phyloP scores from a whole-genome alignment of 2,329 filamentous ascomycete species.

The Pochonia chlamydosporia region DNA sequence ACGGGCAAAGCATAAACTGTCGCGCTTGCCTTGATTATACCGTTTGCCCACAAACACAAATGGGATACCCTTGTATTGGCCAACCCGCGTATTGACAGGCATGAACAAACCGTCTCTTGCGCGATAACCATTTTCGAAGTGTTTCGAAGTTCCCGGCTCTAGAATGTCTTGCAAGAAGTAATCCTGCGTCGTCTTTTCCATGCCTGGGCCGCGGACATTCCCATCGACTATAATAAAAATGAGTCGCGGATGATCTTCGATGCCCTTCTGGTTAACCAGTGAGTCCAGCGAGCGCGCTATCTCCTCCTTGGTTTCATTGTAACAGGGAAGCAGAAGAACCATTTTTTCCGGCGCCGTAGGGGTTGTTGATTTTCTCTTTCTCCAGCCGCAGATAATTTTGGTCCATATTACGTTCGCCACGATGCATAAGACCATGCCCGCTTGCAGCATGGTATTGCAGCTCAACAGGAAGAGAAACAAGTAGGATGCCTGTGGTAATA shows the following conservation, averaged over 20 bases:
- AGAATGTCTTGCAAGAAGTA: constrained; percentile 43
- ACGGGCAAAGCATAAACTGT: constrained; percentile 42
- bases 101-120: constrained; percentile 40
- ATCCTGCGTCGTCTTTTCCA: constrained; percentile 41
- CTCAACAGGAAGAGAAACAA: constrained; percentile 40
- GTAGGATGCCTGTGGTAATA: constrained; percentile 34
- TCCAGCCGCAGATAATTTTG: constrained; percentile 22
- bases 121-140: constrained; percentile 37
- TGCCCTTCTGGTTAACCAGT: constrained; percentile 35
- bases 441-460: constrained; percentile 37
- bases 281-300: constrained; percentile 39
- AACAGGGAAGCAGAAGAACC: constrained; percentile 42
- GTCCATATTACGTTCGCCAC: constrained; percentile 25
- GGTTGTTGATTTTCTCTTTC: constrained; percentile 22
- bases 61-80: constrained; percentile 38
- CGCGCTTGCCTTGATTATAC: constrained; percentile 44
- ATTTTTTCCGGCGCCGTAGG: constrained; percentile 36
- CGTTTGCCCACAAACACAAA: constrained; percentile 43
- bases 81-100: constrained; percentile 37
- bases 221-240: constrained; percentile 45
- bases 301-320: constrained; percentile 42
- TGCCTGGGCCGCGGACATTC: constrained; percentile 38
- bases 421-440: constrained; percentile 35
- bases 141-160: constrained; percentile 23
- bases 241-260: constrained; percentile 33